Percentiles rank a stretch among this genome's conserved stretches.
Evolutionary conservation across 345 rosid genomes (phyloP).

Genomic region (Balakata baccata): DNA sequence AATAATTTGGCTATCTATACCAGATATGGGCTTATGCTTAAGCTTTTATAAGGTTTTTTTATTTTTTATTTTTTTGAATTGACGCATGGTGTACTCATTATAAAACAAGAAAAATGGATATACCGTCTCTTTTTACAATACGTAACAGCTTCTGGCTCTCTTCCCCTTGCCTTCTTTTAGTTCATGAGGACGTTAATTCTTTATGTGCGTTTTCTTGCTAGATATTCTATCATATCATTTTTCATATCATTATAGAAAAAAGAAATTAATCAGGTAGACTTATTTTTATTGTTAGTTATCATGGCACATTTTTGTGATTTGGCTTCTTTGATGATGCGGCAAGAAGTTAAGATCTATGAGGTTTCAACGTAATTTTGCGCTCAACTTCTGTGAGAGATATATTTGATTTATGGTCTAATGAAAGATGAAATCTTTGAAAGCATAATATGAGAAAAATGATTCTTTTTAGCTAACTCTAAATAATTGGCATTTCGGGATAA

Average conservation of each 20-base stretch:
- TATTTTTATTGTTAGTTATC: not conserved
- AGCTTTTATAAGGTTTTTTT: conserved; percentile 1
- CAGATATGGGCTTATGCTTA: conserved; percentile 14
- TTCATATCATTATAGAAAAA: not conserved
- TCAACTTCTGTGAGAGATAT: no score
- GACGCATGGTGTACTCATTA: not conserved
- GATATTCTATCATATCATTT: not conserved
- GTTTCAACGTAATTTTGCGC: no score
- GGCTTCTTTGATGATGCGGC: not conserved
- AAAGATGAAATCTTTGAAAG: not conserved
- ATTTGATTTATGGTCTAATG: not conserved
- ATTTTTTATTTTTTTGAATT: no score
- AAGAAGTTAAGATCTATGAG: not conserved
- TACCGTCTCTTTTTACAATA: not conserved
- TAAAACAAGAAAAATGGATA: not conserved
- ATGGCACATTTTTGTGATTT: not conserved
- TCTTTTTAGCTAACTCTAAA: not conserved
- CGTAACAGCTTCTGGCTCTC: not conserved
- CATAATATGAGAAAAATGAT: not conserved
- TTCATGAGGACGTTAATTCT: not conserved
- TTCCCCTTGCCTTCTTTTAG: not conserved
- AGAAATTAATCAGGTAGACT: not conserved
- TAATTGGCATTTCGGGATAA: not conserved
- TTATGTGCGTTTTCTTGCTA: not conserved
- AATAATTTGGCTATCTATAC: conserved; percentile 23